Base-by-base conservation (phyloP, 2,329 filamentous ascomycete genomes). In the Phyllosticta citriasiana region DNA sequence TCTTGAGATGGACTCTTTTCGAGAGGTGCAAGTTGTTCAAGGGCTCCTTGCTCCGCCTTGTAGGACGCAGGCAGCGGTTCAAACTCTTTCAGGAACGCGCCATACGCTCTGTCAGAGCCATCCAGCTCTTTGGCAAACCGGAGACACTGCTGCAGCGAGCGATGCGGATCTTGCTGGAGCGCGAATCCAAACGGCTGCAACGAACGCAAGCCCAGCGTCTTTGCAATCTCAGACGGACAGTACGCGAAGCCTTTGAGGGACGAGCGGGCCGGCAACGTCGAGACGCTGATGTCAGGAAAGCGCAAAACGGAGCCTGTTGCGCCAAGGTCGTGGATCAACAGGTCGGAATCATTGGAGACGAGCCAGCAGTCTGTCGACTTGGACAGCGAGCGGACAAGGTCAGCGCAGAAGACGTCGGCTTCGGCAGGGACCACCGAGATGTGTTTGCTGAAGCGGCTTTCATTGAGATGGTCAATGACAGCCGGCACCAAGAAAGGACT, bases 271-370 rank as follows among this genome's bases (percentile, higher is more conserved):
- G 70, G 63, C 69, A 70, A 51, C 27, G 83, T 78, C 1, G 93
- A 72, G 69, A 70, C 40, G 35, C 83, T 78, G 1, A 93, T 72
- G 55, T 90, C 87, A 61, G 81, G 79, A 30, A 96, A 81, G 61
- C 93, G 86, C 0, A 85, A 77, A 0, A 96, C 84, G 0, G 79
- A 77, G 0, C 87, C 87, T 1, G 79, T 65, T 0, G 69, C 56
- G 0, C 86, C 87, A 8, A 93, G 79, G 62, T 90, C 81, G 69
- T 92, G 86, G 0, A 93, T 80, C 0, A 96, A 77, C 8, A 97
- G 79, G 69, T 97, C 93, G 0, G 91, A 95, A 68, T 97, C 93
- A n/a, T 85, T 86, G 0, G 91, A 95, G 6, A 97, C 74, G 27
- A 86, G 77, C 55, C 55, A 57, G 24, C 58, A 60, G 14, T 51